Percentiles rank a stretch among this genome's conserved stretches.
Evolutionary conservation across 2,329 filamentous ascomycete species (phyloP).

Genomic region (Ophiocordyceps polyrhachis-furcata): DNA sequence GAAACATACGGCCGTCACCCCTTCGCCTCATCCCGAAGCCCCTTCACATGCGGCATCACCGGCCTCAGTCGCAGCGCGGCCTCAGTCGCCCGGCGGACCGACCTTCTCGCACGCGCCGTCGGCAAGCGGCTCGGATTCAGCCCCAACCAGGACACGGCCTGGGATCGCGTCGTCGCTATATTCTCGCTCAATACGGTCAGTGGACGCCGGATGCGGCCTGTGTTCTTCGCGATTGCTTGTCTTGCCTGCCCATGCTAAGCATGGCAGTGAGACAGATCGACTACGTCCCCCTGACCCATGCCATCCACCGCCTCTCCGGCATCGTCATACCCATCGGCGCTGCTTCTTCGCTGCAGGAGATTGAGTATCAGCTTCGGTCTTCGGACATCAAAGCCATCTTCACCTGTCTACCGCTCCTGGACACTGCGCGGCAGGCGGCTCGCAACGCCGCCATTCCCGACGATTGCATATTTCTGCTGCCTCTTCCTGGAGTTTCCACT

Average conservation of each 20-base stretch:
- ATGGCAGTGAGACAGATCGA: conserved; percentile 40
- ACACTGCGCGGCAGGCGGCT: conserved; percentile 45
- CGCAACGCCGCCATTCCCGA: conserved; percentile 42
- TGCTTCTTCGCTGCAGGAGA: conserved; percentile 49
- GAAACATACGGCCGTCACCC: no score
- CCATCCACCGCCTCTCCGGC: conserved; percentile 56
- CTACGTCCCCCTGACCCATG: conserved; percentile 53
- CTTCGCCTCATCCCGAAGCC: no score
- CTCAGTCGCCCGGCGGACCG: no score
- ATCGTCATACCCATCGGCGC: conserved; percentile 60
- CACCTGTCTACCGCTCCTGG: conserved; percentile 48
- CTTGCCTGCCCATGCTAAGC: no score
- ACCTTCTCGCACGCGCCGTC: conserved; percentile 27
- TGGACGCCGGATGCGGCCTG: no score
- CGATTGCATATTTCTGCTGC: conserved; percentile 48
- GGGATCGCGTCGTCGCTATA: conserved; percentile 61
- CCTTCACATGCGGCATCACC: no score
- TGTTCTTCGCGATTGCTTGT: no score
- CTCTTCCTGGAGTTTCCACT: conserved; percentile 32
- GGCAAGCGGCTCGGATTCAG: conserved; percentile 53
- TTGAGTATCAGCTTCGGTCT: conserved; percentile 53
- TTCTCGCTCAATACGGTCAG: conserved; percentile 42
- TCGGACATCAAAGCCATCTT: conserved; percentile 53
- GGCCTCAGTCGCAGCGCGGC: no score
- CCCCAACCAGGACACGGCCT: conserved; percentile 53